Evolutionary conservation across 768 basidiomycete species (phyloP).

Genomic region (Baorangia bicolor): DNA sequence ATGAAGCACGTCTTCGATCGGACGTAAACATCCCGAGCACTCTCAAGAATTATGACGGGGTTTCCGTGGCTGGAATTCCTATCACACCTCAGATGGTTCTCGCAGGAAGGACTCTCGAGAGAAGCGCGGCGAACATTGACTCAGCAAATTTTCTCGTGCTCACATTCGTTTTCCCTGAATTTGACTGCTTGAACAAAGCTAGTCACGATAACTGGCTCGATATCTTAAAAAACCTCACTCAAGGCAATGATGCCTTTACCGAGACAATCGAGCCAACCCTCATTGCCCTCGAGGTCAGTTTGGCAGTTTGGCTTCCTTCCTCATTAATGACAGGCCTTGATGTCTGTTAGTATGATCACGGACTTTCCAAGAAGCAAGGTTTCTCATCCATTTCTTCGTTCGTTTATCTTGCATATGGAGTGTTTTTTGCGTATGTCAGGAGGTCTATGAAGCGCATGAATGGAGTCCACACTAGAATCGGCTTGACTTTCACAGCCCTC

Average conservation of each 20-base stretch:
- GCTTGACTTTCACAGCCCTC: slow-evolving; percentile 89
- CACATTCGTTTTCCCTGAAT: slow-evolving; percentile 81
- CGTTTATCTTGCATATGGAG: slow-evolving; percentile 72
- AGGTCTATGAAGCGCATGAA: slow-evolving; percentile 76
- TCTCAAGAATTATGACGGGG: slow-evolving; percentile 50
- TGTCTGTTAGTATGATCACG: slow-evolving; percentile 49
- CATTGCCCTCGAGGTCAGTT: slow-evolving; percentile 44
- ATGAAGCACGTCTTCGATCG: slow-evolving; percentile 49
- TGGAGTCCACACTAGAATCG: slow-evolving; percentile 86
- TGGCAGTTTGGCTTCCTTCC: slow-evolving; percentile 12
- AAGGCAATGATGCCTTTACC: slow-evolving; percentile 36
- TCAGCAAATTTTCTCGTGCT: slow-evolving; percentile 71
- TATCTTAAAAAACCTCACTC: slow-evolving; percentile 45
- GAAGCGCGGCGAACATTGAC: slow-evolving; percentile 51
- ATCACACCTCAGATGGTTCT: slow-evolving; percentile 76
- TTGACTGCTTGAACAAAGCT: slow-evolving; percentile 59
- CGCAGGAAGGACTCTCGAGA: slow-evolving; percentile 61
- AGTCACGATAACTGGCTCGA: slow-evolving; percentile 68
- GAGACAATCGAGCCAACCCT: slow-evolving; percentile 44
- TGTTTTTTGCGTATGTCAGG: slow-evolving; percentile 73
- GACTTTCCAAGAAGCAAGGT: slow-evolving; percentile 43
- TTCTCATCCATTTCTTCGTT: slow-evolving; percentile 67
- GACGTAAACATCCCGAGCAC: slow-evolving; percentile 61
- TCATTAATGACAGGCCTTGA: slow-evolving; percentile 9
- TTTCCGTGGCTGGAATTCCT: slow-evolving; percentile 60